Percentiles rank a stretch among this genome's conserved stretches.
phyloP scores from a whole-genome alignment of 2,329 filamentous ascomycete species.

The Alternaria tenuissima region DNA sequence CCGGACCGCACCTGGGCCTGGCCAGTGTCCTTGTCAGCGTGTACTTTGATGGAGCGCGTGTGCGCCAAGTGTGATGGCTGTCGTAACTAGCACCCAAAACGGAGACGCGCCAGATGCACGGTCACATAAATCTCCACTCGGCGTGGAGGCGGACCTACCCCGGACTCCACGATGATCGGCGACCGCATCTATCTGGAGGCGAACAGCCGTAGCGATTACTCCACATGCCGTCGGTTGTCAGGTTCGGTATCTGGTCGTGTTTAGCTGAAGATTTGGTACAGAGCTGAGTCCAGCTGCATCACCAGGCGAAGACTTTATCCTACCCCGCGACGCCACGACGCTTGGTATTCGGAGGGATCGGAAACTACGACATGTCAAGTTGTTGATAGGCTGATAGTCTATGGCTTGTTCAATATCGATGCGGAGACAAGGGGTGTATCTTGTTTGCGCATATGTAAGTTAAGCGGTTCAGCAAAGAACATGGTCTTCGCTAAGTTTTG shows the following conservation, averaged over 20 bases:
- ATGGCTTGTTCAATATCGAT: neutral
- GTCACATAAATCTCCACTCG: constrained; percentile 10
- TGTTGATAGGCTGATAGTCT: constrained; percentile 2
- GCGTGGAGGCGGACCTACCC: constrained; percentile 14
- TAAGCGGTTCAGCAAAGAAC: neutral
- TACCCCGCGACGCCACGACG: constrained; percentile 15
- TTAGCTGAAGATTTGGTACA: neutral
- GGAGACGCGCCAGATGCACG: constrained; percentile 6
- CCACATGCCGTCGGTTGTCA: constrained; percentile 13
- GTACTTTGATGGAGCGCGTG: constrained; percentile 1
- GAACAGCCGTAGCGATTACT: constrained; percentile 14
- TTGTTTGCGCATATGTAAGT: neutral
- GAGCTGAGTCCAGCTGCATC: neutral
- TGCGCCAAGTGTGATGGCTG: constrained; percentile 14
- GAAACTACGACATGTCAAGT: neutral
- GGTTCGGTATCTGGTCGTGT: constrained; percentile 17
- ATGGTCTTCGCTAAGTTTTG: neutral
- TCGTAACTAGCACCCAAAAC: constrained; percentile 4
- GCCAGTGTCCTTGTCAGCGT: constrained; percentile 11
- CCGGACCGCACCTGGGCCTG: constrained; percentile 6
- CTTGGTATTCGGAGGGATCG: constrained; percentile 6
- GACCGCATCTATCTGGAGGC: constrained; percentile 4
- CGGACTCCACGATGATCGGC: constrained; percentile 15
- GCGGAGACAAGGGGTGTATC: neutral
- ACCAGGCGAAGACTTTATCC: neutral